Evolutionary conservation across 2,329 filamentous ascomycete species (phyloP).

Genomic region (Colletotrichum godetiae): DNA sequence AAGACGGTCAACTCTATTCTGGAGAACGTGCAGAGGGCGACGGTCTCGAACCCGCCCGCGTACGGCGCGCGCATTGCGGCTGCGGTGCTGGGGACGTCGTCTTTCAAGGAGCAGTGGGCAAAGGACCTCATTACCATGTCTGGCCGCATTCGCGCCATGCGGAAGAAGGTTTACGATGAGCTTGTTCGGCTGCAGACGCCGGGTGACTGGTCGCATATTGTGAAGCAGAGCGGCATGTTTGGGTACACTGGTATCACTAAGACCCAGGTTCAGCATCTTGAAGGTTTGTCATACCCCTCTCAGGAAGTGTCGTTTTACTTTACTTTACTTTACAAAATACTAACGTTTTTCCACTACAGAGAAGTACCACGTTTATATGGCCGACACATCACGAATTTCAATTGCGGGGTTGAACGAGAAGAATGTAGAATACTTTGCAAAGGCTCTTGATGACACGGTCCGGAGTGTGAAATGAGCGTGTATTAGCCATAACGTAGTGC

Average conservation of each 20-base stretch:
- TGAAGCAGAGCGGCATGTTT: slow-evolving; percentile 54
- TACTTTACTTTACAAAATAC: background rate
- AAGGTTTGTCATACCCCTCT: slow-evolving; percentile 40
- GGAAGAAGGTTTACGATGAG: slow-evolving; percentile 46
- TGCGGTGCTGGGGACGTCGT: slow-evolving; percentile 43
- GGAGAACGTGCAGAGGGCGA: slow-evolving; percentile 46
- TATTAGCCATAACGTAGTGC: too few relatives aligned
- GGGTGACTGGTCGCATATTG: slow-evolving; percentile 50
- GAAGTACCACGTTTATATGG: slow-evolving; percentile 52
- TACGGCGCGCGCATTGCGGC: slow-evolving; percentile 49
- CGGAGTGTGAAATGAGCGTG: slow-evolving; percentile 10
- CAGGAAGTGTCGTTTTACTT: background rate
- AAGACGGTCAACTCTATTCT: slow-evolving; percentile 43
- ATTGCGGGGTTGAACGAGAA: slow-evolving; percentile 51
- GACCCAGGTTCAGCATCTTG: slow-evolving; percentile 53
- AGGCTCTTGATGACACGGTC: slow-evolving; percentile 33
- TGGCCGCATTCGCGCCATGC: slow-evolving; percentile 48
- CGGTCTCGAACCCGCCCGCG: slow-evolving; percentile 49
- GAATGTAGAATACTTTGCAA: slow-evolving; percentile 47
- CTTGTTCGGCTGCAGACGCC: slow-evolving; percentile 46
- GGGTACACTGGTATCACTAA: slow-evolving; percentile 60
- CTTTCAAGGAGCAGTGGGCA: slow-evolving; percentile 46
- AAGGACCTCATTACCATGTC: slow-evolving; percentile 51
- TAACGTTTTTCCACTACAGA: slow-evolving; percentile 35
- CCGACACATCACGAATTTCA: slow-evolving; percentile 50